phyloP scores from a whole-genome alignment of 2,329 filamentous ascomycete genomes.

The Phialophora chinensis region DNA sequence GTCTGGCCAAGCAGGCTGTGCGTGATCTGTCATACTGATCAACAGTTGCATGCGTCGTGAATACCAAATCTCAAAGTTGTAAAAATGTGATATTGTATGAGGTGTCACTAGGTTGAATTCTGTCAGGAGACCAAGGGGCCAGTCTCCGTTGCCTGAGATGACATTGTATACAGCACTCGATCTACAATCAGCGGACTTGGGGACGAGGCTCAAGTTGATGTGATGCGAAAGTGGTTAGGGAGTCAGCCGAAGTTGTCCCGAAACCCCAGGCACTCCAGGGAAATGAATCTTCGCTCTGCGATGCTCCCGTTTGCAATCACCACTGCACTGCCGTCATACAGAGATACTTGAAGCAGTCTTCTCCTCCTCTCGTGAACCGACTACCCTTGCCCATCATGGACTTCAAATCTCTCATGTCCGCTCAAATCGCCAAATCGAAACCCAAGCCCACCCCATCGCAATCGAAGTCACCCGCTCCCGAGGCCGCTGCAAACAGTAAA shows the following conservation, averaged over 20 bases:
- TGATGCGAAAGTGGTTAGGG: neutral
- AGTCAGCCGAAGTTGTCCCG: neutral
- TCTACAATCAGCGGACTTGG: neutral
- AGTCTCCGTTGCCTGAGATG: neutral
- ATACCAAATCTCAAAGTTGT: no score
- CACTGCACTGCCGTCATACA: neutral
- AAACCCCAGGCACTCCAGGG: no score
- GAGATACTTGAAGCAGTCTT: neutral
- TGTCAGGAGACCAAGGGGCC: neutral
- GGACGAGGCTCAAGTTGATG: neutral
- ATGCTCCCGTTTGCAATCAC: neutral
- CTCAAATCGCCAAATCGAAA: constrained; percentile 86
- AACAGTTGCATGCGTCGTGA: no score
- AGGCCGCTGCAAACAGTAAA: constrained; percentile 61
- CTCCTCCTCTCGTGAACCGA: neutral
- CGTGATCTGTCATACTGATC: no score
- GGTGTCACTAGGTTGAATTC: neutral
- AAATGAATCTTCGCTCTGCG: neutral
- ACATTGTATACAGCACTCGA: neutral
- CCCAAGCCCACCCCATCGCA: constrained; percentile 41
- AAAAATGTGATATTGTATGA: no score
- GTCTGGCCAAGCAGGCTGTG: no score
- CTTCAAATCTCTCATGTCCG: constrained; percentile 90
- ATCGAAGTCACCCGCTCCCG: constrained; percentile 44
- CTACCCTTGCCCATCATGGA: constrained; percentile 68